Conservation (phyloP, 106 monocot species). For the Alisma plantagoaquatica region DNA sequence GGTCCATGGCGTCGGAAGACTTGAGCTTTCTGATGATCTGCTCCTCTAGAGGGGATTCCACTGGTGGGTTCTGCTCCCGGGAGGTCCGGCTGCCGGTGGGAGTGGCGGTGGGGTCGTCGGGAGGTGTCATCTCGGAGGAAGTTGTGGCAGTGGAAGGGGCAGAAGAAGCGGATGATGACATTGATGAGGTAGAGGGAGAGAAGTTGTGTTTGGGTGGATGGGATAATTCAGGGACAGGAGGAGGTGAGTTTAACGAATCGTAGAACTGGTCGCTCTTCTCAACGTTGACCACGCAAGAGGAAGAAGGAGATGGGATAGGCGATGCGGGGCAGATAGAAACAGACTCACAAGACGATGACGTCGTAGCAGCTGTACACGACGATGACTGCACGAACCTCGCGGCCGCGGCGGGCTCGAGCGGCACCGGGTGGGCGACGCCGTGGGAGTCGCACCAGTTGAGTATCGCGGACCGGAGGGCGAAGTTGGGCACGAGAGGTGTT, state of each 20-base stretch:
- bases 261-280: neutral
- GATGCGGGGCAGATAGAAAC: too few relatives aligned
- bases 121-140: neutral
- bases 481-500: slow-evolving; percentile 45
- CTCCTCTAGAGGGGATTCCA: slow-evolving; percentile 20
- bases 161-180: neutral
- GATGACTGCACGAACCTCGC: too few relatives aligned
- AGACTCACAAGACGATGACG: too few relatives aligned
- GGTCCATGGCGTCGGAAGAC: slow-evolving; percentile 23
- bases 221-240: neutral
- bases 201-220: neutral
- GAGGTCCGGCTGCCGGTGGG: neutral
- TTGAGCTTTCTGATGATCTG: slow-evolving; percentile 28
- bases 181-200: neutral
- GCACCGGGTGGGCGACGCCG: slow-evolving; percentile 19
- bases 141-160: neutral
- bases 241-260: neutral
- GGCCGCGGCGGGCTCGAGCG: slow-evolving; percentile 15
- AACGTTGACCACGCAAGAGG: slow-evolving; percentile 5
- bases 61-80: neutral
- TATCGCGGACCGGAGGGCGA: slow-evolving; percentile 47
- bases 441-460: slow-evolving; percentile 31
- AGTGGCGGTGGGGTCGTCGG: neutral
- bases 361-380: too few relatives aligned
- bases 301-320: neutral